These are phyloP conservation scores for Echinosophora koreensis DNA, from an alignment of 306 rosid genomes.

Conservation along the genomic window DNA sequence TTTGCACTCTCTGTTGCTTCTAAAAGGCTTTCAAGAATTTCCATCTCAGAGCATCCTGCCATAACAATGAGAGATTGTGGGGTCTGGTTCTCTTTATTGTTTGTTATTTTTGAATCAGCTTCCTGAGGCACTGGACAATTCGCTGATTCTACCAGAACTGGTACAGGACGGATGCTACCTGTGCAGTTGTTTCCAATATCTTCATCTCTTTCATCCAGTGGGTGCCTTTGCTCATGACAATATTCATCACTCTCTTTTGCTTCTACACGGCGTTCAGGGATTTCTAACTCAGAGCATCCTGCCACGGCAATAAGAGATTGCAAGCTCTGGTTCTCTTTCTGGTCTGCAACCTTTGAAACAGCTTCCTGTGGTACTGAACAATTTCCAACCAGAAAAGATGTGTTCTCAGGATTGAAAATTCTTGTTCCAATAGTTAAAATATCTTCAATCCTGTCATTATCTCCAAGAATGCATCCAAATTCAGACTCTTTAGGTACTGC, in stretches of 20 bases:
- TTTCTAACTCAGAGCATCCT: slow-evolving; percentile 49
- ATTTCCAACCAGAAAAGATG: slow-evolving; percentile 21
- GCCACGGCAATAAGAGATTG: slow-evolving; percentile 42
- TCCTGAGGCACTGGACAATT: slow-evolving; percentile 48
- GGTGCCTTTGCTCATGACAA: slow-evolving; percentile 19
- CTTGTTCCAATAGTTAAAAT: slow-evolving; percentile 2
- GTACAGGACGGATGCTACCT: slow-evolving; percentile 28
- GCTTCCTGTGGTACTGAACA: slow-evolving; percentile 37
- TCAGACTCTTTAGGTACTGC: slow-evolving; percentile 26
- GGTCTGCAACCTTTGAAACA: slow-evolving; percentile 42
- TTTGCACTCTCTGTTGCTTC: slow-evolving; percentile 39
- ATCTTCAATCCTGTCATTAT: slow-evolving; percentile 40
- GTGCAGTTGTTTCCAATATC: slow-evolving; percentile 38
- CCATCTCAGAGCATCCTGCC: slow-evolving; percentile 48
- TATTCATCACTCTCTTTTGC: slow-evolving; percentile 40
- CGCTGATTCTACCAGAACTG: slow-evolving; percentile 44
- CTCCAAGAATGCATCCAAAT: slow-evolving; percentile 10
- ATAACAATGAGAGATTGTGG: slow-evolving; percentile 42
- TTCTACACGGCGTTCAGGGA: slow-evolving; percentile 36
- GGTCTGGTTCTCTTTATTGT: slow-evolving; percentile 49
- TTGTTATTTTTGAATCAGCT: slow-evolving; percentile 37
- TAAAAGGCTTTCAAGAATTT: slow-evolving; percentile 38
- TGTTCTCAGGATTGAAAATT: slow-evolving; percentile 23
- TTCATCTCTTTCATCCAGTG: slow-evolving; percentile 10
- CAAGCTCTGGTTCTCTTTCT: slow-evolving; percentile 50